Percentiles rank a stretch among this genome's conserved stretches.
These are phyloP conservation scores for Trebouxia gelatinosa DNA, from an alignment of 163 green algal genomes.

Conservation along the genomic window DNA sequence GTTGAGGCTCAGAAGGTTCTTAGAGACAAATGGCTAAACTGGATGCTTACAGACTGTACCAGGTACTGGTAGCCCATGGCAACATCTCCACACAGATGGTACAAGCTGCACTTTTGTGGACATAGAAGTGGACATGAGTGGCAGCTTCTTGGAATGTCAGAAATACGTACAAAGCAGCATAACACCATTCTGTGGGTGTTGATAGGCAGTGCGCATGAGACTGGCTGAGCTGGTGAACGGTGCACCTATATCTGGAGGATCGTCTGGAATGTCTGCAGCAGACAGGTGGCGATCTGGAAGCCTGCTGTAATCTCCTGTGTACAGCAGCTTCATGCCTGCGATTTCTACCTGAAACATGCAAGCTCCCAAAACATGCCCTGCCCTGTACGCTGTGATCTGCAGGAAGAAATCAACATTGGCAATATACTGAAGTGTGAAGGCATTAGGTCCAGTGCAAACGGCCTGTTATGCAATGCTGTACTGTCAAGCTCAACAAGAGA, in stretches of 20 bases:
- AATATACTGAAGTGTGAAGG: no score
- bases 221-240: background rate
- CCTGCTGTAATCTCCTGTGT: conserved; percentile 91
- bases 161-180: no score
- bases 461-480: no score
- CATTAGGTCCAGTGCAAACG: no score
- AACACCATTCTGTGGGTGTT: no score
- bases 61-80: background rate
- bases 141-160: no score
- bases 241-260: conserved; percentile 86
- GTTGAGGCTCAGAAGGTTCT: no score
- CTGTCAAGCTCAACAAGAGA: no score
- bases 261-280: conserved; percentile 81
- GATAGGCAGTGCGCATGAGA: background rate
- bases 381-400: conserved; percentile 84
- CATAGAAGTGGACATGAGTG: no score
- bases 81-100: background rate
- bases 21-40: no score
- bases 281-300: conserved; percentile 92
- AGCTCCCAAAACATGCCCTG: conserved; percentile 96
- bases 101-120: background rate
- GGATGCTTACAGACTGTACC: no score
- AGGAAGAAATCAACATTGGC: no score
- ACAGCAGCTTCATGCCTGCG: conserved; percentile 80
- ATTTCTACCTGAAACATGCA: conserved; percentile 99